These are phyloP conservation scores for Monosporascus sp. DNA, from an alignment of 2,329 filamentous ascomycete genomes.

Conservation along the genomic window DNA sequence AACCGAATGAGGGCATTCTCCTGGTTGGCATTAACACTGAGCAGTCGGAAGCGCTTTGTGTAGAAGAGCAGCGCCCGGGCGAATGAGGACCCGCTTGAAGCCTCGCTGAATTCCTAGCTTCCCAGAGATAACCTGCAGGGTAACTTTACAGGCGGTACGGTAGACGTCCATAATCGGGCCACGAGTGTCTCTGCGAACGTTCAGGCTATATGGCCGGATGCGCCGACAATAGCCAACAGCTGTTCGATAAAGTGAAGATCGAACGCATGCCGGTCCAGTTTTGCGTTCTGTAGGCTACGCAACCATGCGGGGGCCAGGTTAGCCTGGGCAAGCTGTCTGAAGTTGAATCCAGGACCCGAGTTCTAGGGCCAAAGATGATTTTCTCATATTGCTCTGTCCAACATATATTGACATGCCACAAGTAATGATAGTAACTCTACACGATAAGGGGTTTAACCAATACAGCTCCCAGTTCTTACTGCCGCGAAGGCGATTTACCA, in stretches of 20 bases:
- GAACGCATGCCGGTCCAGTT: conserved; percentile 22
- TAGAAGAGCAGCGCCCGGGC: conserved; percentile 23
- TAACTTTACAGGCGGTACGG: conserved; percentile 22
- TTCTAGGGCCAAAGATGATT: conserved; percentile 26
- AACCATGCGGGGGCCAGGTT: conserved; percentile 29
- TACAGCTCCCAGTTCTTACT: too few species aligned
- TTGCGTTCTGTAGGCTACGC: conserved; percentile 18
- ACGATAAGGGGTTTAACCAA: too few species aligned
- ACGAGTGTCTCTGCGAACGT: conserved; percentile 25
- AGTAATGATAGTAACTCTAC: too few species aligned
- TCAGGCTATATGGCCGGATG: conserved; percentile 28
- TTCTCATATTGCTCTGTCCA: conserved; percentile 16
- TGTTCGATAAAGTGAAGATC: conserved; percentile 30
- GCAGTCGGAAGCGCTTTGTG: conserved; percentile 19
- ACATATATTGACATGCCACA: too few species aligned
- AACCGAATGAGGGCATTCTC: conserved; percentile 30
- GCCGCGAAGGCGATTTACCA: too few species aligned
- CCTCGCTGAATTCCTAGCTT: conserved; percentile 18
- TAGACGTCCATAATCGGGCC: conserved; percentile 28
- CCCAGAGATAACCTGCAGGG: conserved; percentile 21
- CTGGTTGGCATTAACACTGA: conserved; percentile 18
- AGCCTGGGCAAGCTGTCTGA: conserved; percentile 32
- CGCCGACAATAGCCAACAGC: conserved; percentile 32
- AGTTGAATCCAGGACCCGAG: conserved; percentile 31
- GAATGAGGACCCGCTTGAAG: conserved; percentile 27